A percentile compares a stretch with the other conserved stretches of the same genome.
Conservation (phyloP, 192 early-diverging fungal species). For the Entophlyctis helioformis region DNA sequence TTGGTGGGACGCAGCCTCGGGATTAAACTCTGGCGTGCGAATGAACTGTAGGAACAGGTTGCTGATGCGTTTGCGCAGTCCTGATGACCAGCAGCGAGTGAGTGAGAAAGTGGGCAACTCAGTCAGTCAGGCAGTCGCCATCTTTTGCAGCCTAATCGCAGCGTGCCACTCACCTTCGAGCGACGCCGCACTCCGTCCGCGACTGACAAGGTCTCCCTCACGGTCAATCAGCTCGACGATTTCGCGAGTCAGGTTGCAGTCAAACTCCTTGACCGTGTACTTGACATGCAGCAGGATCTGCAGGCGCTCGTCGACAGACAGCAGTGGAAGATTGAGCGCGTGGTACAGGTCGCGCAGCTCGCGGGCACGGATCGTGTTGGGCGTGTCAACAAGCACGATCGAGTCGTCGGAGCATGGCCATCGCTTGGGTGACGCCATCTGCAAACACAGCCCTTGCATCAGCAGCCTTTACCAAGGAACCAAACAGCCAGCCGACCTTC, state of each 20-base stretch:
- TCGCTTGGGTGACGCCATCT: conserved; percentile 25
- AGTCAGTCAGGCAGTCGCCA: conserved; percentile 1
- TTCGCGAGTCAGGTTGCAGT: conserved; percentile 43
- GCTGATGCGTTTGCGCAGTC: conserved; percentile 37
- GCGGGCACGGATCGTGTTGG: conserved; percentile 42
- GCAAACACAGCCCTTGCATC: background rate
- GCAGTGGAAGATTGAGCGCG: conserved; percentile 28
- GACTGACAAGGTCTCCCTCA: conserved; percentile 43
- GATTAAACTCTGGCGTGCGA: conserved; percentile 48
- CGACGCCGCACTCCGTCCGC: conserved; percentile 32
- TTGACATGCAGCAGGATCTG: conserved; percentile 51
- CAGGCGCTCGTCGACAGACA: conserved; percentile 42
- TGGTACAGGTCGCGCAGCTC: conserved; percentile 49
- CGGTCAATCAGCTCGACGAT: conserved; percentile 48
- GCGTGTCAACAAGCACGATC: conserved; percentile 35
- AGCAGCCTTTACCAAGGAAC: no score
- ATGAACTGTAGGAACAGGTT: conserved; percentile 49
- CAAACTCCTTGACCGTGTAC: conserved; percentile 55
- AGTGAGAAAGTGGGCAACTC: conserved; percentile 1
- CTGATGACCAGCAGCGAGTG: conserved; percentile 8
- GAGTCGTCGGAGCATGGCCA: conserved; percentile 16
- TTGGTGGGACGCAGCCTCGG: conserved; percentile 32
- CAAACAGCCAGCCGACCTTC: no score
- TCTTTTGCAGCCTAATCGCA: no score
- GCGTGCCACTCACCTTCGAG: conserved; percentile 31